These are phyloP conservation scores for Myriosclerotinia duriaeana DNA, from an alignment of 2,329 filamentous ascomycete genomes.

Conservation along the genomic window DNA sequence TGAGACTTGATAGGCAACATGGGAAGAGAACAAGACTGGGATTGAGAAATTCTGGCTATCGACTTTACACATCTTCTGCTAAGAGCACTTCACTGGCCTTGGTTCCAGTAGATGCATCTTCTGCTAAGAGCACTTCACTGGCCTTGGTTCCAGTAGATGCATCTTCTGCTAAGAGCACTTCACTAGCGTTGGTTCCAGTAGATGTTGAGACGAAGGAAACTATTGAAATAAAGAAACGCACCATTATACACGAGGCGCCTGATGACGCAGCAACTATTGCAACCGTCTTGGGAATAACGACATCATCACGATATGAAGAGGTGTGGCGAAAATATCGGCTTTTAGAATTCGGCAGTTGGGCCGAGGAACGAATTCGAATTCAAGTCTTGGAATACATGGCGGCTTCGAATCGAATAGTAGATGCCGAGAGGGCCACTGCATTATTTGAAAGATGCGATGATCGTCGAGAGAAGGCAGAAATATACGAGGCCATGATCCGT, in stretches of 20 bases:
- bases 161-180: constrained; percentile 35
- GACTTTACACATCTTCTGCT: constrained; percentile 41
- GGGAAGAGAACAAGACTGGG: constrained; percentile 28
- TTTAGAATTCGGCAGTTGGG: constrained; percentile 24
- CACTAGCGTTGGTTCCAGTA: constrained; percentile 12
- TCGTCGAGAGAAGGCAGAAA: constrained; percentile 42
- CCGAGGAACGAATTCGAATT: constrained; percentile 31
- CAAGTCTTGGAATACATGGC: constrained; percentile 44
- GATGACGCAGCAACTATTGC: constrained; percentile 19
- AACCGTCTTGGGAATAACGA: constrained; percentile 28
- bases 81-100: constrained; percentile 25
- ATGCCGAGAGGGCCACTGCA: constrained; percentile 46
- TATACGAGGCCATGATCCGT: constrained; percentile 48
- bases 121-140: constrained; percentile 26
- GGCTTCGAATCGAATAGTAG: constrained; percentile 41
- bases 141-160: constrained; percentile 23
- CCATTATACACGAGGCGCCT: neutral
- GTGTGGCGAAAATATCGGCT: constrained; percentile 46
- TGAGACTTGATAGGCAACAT: constrained; percentile 35
- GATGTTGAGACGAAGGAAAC: constrained; percentile 1
- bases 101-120: constrained; percentile 5
- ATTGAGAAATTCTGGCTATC: constrained; percentile 34
- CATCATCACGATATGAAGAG: constrained; percentile 40
- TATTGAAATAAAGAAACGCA: neutral
- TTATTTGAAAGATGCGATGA: constrained; percentile 45